A percentile compares a stretch with the other conserved stretches of the same genome.
Evolutionary conservation across 305 asterid genomes (phyloP).

Genomic region (Plantago rigida): DNA sequence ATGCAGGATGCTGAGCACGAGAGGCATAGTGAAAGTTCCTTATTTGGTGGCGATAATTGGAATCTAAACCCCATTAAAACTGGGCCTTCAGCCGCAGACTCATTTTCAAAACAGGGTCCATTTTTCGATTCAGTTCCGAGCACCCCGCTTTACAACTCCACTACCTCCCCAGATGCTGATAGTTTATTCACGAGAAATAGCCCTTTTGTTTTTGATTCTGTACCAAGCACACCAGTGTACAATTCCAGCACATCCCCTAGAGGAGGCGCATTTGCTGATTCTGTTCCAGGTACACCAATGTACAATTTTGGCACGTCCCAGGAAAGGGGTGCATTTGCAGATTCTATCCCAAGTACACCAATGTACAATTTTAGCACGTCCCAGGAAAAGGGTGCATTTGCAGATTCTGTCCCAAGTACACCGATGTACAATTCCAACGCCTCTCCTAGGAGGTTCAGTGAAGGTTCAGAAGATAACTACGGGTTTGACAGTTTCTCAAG

Average conservation of each 20-base stretch:
- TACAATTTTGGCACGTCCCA: too few relatives aligned
- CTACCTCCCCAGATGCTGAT: constrained; percentile 42
- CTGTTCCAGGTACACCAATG: too few relatives aligned
- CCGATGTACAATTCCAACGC: constrained; percentile 64
- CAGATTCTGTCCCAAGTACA: constrained; percentile 77
- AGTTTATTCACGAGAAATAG: constrained; percentile 41
- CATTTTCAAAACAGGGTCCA: constrained; percentile 45
- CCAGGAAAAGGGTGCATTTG: constrained; percentile 34
- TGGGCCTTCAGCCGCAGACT: constrained; percentile 19
- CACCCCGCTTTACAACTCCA: constrained; percentile 49
- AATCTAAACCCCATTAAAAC: constrained; percentile 59
- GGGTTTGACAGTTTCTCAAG: constrained; percentile 72
- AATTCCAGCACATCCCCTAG: too few relatives aligned
- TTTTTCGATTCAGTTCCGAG: constrained; percentile 77
- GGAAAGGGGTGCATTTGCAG: too few relatives aligned
- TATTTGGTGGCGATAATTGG: constrained; percentile 35
- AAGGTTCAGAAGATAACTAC: constrained; percentile 46
- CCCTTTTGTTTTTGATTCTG: constrained; percentile 52
- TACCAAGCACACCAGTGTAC: constrained; percentile 54
- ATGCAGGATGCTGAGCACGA: too few relatives aligned
- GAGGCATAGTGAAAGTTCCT: too few relatives aligned
- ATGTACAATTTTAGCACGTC: constrained; percentile 26
- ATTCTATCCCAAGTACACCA: too few relatives aligned
- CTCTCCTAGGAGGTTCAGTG: constrained; percentile 49
- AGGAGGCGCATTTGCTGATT: too few relatives aligned